phyloP scores from a whole-genome alignment of 1,284 basidiomycete species.

The Exsudoporus floridanus region DNA sequence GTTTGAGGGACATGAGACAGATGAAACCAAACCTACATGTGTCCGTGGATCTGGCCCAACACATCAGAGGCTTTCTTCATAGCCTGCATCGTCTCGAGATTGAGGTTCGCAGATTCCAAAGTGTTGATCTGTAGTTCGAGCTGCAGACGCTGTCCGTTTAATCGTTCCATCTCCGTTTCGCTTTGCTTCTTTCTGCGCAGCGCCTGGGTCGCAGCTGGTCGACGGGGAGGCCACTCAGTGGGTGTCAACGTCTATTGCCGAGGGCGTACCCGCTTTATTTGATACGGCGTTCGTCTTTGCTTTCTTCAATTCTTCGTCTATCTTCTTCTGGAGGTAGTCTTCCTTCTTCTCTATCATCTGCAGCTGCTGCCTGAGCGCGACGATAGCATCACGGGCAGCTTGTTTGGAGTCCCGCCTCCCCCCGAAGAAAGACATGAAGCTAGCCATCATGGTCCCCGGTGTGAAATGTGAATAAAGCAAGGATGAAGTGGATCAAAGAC shows the following conservation, averaged over 20 bases:
- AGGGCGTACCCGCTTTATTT: constrained; percentile 85
- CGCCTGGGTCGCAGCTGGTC: constrained; percentile 71
- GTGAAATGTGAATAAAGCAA: constrained; percentile 8
- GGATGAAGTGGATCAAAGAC: constrained; percentile 9
- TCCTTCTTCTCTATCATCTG: constrained; percentile 99
- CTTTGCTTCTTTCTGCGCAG: constrained; percentile 92
- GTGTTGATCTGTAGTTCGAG: constrained; percentile 98
- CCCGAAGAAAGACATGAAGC: constrained; percentile 84
- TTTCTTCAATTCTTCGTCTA: constrained; percentile 92
- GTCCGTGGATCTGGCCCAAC: constrained; percentile 89
- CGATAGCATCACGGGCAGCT: constrained; percentile 83
- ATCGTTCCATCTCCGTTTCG: constrained; percentile 85
- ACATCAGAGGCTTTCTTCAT: constrained; percentile 97
- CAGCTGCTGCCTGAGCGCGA: constrained; percentile 81
- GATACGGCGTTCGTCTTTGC: constrained; percentile 91
- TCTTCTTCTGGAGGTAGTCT: constrained; percentile 94
- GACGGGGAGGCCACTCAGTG: constrained; percentile 7
- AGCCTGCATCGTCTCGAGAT: constrained; percentile 95
- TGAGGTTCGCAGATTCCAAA: constrained; percentile 96
- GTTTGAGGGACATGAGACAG: not conserved
- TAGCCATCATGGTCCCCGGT: constrained; percentile 65
- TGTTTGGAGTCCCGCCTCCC: constrained; percentile 78
- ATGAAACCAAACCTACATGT: constrained; percentile 65
- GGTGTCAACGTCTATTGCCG: constrained; percentile 4
- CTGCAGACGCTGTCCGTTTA: constrained; percentile 87